Evolutionary conservation across 768 basidiomycete species (phyloP).

Genomic region (Suillus americanus): DNA sequence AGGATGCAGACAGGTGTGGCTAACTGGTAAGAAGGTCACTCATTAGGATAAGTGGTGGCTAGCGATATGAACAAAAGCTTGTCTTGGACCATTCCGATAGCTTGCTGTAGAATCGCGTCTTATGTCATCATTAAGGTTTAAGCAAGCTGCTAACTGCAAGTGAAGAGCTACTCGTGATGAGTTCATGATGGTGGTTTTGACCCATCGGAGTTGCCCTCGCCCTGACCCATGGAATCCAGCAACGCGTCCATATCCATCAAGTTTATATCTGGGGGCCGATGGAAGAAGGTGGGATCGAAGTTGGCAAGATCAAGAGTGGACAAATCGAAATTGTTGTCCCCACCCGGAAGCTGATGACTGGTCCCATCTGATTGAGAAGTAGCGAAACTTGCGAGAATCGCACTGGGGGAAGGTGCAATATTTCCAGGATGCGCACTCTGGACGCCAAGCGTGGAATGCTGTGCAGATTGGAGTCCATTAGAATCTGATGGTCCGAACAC

Average conservation of each 20-base stretch:
- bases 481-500: slow-evolving; percentile 21
- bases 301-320: slow-evolving; percentile 45
- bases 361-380: slow-evolving; percentile 23
- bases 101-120: background rate
- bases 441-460: slow-evolving; percentile 33
- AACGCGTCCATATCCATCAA: slow-evolving; percentile 57
- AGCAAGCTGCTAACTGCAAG: background rate
- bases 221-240: slow-evolving; percentile 40
- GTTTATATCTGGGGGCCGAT: slow-evolving; percentile 40
- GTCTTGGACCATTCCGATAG: background rate
- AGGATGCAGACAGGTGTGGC: background rate
- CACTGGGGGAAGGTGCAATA: slow-evolving; percentile 39
- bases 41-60: background rate
- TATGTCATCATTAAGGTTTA: background rate
- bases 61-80: background rate
- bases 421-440: slow-evolving; percentile 15
- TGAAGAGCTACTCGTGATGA: background rate
- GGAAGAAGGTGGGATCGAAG: slow-evolving; percentile 45
- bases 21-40: background rate
- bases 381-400: slow-evolving; percentile 48
- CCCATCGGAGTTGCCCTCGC: slow-evolving; percentile 21
- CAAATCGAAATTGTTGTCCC: slow-evolving; percentile 46
- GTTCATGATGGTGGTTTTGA: slow-evolving; percentile 23
- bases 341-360: slow-evolving; percentile 15
- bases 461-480: slow-evolving; percentile 11